phyloP scores from a whole-genome alignment of 495 filamentous ascomycete species.

The Usnea hakonensis region DNA sequence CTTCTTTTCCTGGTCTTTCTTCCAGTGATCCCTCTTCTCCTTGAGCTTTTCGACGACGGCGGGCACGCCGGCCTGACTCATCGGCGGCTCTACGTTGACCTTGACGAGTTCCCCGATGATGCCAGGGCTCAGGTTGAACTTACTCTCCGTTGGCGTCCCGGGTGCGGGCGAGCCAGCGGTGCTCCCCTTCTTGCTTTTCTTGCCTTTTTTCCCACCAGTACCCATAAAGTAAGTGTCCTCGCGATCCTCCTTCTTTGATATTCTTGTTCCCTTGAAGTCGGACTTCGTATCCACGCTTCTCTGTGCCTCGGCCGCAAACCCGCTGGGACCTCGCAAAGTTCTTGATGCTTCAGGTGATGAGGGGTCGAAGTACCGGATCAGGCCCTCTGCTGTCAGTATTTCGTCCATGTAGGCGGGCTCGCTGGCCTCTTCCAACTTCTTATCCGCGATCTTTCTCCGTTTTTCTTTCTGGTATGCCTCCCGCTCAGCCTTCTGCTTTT shows the following conservation, averaged over 20 bases:
- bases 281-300: conserved; percentile 68
- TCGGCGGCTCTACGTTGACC: conserved; percentile 77
- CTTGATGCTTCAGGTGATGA: conserved; percentile 53
- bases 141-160: conserved; percentile 42
- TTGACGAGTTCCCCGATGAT: conserved; percentile 83
- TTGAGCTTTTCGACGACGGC: conserved; percentile 76
- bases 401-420: conserved; percentile 82
- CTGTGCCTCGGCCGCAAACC: conserved; percentile 67
- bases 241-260: conserved; percentile 73
- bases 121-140: conserved; percentile 81
- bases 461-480: conserved; percentile 65
- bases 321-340: conserved; percentile 43
- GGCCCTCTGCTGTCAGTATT: conserved; percentile 74
- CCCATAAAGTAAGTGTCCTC: conserved; percentile 85
- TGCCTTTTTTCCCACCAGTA: conserved; percentile 77
- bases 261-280: conserved; percentile 65
- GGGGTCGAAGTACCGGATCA: conserved; percentile 88
- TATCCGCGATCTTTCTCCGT: conserved; percentile 70
- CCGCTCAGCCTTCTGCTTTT: conserved; percentile 71
- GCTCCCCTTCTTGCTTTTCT: conserved; percentile 74
- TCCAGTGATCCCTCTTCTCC: conserved; percentile 87
- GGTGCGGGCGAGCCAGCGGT: conserved; percentile 39
- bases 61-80: conserved; percentile 73
- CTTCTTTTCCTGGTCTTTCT: conserved; percentile 79
- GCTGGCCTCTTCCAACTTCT: conserved; percentile 87